These are phyloP conservation scores for Solanum neorickii DNA, from an alignment of 257 asterid species.

Conservation along the genomic window DNA sequence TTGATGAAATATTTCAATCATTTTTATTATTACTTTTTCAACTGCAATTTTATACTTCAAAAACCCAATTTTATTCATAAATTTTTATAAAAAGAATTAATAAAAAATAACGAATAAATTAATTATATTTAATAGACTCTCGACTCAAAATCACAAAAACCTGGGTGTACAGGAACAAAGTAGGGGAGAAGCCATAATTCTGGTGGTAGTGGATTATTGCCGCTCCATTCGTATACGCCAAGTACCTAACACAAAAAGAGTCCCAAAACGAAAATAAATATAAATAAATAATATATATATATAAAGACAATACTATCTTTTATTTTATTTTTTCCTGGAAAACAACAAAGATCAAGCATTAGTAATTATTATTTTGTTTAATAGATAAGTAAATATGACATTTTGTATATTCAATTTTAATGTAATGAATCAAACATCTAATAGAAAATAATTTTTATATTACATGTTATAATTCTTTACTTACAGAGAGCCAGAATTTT, in stretches of 20 bases:
- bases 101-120: neutral
- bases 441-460: neutral
- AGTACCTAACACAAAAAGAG: conserved; percentile 26
- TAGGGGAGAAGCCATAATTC: conserved; percentile 78
- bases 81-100: neutral
- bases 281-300: neutral
- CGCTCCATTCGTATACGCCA: conserved; percentile 69
- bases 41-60: neutral
- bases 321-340: neutral
- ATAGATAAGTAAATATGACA: neutral
- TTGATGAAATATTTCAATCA: neutral
- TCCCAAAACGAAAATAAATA: neutral
- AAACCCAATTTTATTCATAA: neutral
- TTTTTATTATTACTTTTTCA: neutral
- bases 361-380: neutral
- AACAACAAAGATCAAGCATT: neutral
- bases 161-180: conserved; percentile 62
- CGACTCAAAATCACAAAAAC: neutral
- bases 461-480: neutral
- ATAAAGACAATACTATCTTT: neutral
- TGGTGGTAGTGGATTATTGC: conserved; percentile 67
- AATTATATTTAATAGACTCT: neutral
- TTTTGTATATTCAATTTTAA: neutral
- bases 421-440: neutral
- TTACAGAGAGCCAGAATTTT: conserved; percentile 52